Conservation (phyloP, 2,329 filamentous ascomycete species). For the Thermoascus crustaceus region DNA sequence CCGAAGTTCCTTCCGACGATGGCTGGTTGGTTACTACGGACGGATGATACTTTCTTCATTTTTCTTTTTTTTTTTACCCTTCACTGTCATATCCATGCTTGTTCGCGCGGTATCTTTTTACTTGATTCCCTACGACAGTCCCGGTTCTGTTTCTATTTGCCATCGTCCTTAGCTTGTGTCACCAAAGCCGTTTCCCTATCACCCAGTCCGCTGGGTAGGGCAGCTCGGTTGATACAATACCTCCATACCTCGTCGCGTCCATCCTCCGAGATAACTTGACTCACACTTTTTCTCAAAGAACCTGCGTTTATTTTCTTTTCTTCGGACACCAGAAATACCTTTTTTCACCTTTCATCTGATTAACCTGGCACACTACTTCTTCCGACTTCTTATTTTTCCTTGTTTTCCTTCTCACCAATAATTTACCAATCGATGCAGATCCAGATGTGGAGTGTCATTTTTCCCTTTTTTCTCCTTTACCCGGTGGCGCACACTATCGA, state of each 20-base stretch:
- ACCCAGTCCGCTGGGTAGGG: background rate
- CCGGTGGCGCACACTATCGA: slow-evolving; percentile 14
- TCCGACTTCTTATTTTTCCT: slow-evolving; percentile 4
- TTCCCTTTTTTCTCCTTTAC: slow-evolving; percentile 8
- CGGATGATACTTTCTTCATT: slow-evolving; percentile 5
- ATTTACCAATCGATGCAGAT: background rate
- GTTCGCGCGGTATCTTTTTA: background rate
- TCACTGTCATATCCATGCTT: slow-evolving; percentile 5
- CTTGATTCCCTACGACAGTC: background rate
- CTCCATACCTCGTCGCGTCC: background rate
- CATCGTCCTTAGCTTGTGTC: background rate
- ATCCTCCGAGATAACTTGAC: too few species aligned
- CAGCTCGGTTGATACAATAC: background rate
- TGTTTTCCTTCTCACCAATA: slow-evolving; percentile 5
- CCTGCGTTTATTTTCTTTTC: too few species aligned
- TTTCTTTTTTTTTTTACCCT: slow-evolving; percentile 8
- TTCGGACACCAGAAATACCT: too few species aligned
- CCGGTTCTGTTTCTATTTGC: background rate
- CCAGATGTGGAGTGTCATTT: slow-evolving; percentile 1
- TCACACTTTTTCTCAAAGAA: too few species aligned
- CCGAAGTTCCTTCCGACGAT: slow-evolving; percentile 18
- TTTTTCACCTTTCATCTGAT: too few species aligned
- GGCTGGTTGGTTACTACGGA: slow-evolving; percentile 13
- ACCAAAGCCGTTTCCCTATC: background rate
- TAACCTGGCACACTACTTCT: slow-evolving; percentile 1